phyloP scores from a whole-genome alignment of 1,139 yeast species.

The Protomyces inundatus region DNA sequence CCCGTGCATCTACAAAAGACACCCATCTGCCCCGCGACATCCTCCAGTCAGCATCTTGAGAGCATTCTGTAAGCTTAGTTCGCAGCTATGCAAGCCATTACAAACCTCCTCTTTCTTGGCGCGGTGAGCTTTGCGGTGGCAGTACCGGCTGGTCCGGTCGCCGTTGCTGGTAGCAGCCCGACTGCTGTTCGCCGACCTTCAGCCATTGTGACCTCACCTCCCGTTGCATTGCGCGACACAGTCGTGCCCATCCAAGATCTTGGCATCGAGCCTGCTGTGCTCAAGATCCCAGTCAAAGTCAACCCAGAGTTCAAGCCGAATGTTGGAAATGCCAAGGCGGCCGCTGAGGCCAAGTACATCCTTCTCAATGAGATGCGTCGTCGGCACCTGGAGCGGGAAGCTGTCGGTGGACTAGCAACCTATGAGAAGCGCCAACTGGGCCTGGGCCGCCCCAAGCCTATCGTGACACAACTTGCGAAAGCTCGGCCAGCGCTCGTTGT shows the following conservation, averaged over 20 bases:
- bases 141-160: not conserved
- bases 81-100: not conserved
- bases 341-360: constrained; percentile 13
- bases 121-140: not conserved
- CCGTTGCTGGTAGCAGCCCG: not conserved
- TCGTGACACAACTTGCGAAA: not conserved
- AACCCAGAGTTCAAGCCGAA: constrained; percentile 19
- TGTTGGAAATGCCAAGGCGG: constrained; percentile 6
- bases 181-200: not conserved
- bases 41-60: too few relatives aligned
- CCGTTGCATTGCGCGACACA: constrained; percentile 16
- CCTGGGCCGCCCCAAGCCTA: not conserved
- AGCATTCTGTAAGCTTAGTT: not conserved
- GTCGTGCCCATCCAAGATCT: constrained; percentile 4
- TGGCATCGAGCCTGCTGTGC: constrained; percentile 22
- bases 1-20: too few relatives aligned
- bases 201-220: not conserved
- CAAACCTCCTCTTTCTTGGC: not conserved
- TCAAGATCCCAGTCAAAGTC: constrained; percentile 8
- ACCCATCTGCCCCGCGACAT: too few relatives aligned
- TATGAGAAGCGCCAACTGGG: not conserved
- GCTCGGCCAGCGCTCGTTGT: not conserved
- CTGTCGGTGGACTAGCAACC: not conserved
- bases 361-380: not conserved
- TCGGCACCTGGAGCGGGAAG: not conserved